Evolutionary conservation across 306 rosid species (phyloP), one percentile per base, ranked within the genome.

Genomic region (Boehmeria nivea): DNA sequence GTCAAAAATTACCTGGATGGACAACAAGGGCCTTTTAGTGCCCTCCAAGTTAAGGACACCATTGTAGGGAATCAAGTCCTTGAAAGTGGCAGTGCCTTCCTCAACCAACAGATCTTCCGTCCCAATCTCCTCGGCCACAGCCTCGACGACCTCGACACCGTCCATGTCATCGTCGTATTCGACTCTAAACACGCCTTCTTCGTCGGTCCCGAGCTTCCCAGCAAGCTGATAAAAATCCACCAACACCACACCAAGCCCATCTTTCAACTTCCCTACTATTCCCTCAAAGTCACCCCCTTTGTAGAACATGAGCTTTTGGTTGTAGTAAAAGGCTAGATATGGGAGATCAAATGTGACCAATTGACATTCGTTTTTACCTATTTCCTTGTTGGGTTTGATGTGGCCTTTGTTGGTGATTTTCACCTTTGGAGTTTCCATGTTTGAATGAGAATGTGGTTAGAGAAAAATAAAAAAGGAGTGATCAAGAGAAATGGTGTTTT

Each of bases 341-440:
- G 99, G 99, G 10, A 87, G 84, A 48, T 91, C 99, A 68, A 87
- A 91, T 19, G 99, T 87, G n/a, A 81, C 69, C 24, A 91, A 43
- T n/a, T 80, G 96, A 8, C 60, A 91, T 60, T 83, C 78, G 28
- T 83, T 82, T 43, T n/a, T 84, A 1, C 96, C 96, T 2, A 91
- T 45, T 16, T 78, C 73, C 58, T 73, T 75, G 28, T 20, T 66
- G 5, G 96, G 90, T 33, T 73, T 80, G 61, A 89, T 83, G 55
- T 80, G 84, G 65, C 54, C 55, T 58, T 80, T 80, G 34, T 43
- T 36, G 1, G 69, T 80, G 79, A 84, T 21, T 64, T 75, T 84
- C 62, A 82, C 82, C 45, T 80, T 84, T 33, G 72, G 58, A 1
- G 34, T 15, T 18, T 64, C 82, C 94, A 82, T 82, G 65, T 40